Evolutionary conservation across 2,329 filamentous ascomycete species (phyloP).

Genomic region (Trichophyton mentagrophytes): DNA sequence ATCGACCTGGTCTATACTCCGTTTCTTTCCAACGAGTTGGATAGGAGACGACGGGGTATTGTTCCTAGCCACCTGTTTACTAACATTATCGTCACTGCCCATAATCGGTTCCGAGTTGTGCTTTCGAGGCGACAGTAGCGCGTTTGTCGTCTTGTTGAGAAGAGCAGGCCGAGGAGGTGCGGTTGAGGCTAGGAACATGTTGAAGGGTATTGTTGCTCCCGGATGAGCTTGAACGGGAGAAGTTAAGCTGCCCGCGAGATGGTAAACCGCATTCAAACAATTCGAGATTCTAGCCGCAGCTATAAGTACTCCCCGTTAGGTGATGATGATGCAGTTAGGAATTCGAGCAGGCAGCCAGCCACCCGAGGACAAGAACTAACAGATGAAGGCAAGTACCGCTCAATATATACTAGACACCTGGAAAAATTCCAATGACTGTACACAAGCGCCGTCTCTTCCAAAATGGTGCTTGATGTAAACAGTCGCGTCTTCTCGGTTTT

Average conservation of each 20-base stretch:
- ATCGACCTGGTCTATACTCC: constrained; percentile 29
- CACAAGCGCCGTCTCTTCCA: neutral
- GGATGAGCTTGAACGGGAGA: neutral
- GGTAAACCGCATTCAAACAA: neutral
- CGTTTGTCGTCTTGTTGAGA: constrained; percentile 31
- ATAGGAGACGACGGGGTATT: constrained; percentile 19
- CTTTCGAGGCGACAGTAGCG: constrained; percentile 25
- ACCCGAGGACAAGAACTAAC: neutral
- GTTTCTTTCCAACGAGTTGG: constrained; percentile 29
- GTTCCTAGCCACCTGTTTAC: neutral
- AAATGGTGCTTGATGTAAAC: neutral
- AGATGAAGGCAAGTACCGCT: neutral
- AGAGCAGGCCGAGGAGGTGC: constrained; percentile 30
- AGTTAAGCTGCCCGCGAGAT: neutral
- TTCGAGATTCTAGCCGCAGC: neutral
- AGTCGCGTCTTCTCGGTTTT: neutral
- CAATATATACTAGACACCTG: neutral
- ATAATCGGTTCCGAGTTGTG: constrained; percentile 12
- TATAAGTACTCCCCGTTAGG: neutral
- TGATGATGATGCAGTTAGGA: neutral
- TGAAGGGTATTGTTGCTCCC: neutral
- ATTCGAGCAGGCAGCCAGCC: neutral
- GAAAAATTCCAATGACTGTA: neutral
- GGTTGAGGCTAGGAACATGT: constrained; percentile 14
- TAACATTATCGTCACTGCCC: constrained; percentile 17